Percentiles rank a stretch among this genome's conserved stretches.
Evolutionary conservation across 345 rosid species (phyloP).

Genomic region (Firmiana major): DNA sequence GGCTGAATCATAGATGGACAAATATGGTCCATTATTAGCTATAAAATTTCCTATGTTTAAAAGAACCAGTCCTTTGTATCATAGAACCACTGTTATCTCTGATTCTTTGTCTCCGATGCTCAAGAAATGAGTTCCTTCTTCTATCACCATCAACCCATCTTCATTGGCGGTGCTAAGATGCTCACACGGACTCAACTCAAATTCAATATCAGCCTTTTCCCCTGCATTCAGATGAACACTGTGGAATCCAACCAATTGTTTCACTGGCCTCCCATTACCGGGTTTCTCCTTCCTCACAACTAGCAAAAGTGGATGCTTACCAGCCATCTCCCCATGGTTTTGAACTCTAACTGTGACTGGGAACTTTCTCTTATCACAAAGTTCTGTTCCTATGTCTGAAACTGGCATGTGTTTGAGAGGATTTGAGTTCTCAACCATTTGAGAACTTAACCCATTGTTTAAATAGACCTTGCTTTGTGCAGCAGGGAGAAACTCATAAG

Average conservation of each 20-base stretch:
- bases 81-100: no score
- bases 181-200: neutral
- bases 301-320: slow-evolving; percentile 54
- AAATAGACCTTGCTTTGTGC: slow-evolving; percentile 22
- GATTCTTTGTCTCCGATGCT: neutral
- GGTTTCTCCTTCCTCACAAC: slow-evolving; percentile 28
- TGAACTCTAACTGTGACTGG: slow-evolving; percentile 34
- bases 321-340: slow-evolving; percentile 39
- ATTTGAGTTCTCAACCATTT: neutral
- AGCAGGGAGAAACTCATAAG: slow-evolving; percentile 35
- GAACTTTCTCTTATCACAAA: slow-evolving; percentile 32
- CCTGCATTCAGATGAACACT: neutral
- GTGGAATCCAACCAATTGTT: slow-evolving; percentile 25
- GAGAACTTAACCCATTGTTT: slow-evolving; percentile 13
- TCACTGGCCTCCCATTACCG: slow-evolving; percentile 35
- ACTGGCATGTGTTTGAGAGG: slow-evolving; percentile 14
- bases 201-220: neutral
- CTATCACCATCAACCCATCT: no score
- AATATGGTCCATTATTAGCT: no score
- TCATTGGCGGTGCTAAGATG: neutral
- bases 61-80: no score
- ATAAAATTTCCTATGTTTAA: no score
- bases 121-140: neutral
- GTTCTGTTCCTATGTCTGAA: slow-evolving; percentile 32
- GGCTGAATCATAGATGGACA: no score